These are phyloP conservation scores for Luffa aegyptiaca DNA, from an alignment of 306 rosid genomes.

Conservation along the genomic window DNA sequence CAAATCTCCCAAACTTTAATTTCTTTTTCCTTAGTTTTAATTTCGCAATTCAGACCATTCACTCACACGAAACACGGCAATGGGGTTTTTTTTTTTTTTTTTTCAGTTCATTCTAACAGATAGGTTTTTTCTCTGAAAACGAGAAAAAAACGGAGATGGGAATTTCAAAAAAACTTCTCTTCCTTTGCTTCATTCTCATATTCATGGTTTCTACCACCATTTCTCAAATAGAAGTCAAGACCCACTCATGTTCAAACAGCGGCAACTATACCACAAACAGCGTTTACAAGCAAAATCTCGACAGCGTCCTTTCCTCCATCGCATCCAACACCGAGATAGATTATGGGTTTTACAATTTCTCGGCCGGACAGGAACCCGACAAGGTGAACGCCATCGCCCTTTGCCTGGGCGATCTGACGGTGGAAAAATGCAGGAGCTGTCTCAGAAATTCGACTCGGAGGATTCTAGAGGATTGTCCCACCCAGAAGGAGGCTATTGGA, in stretches of 20 bases:
- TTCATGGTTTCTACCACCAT: neutral
- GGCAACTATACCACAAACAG: neutral
- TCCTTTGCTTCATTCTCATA: neutral
- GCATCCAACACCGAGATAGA: neutral
- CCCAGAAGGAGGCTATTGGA: constrained; percentile 13
- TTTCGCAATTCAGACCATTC: no score
- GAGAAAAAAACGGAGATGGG: neutral
- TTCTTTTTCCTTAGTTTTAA: no score
- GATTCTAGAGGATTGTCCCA: neutral
- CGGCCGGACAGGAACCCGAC: neutral
- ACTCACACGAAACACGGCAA: no score
- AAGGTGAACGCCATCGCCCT: neutral
- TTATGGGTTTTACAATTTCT: neutral
- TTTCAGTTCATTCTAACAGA: no score
- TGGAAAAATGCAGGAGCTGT: neutral
- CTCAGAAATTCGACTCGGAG: neutral
- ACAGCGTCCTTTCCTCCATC: neutral
- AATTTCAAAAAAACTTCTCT: neutral
- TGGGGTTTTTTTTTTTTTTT: no score
- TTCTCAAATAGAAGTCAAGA: neutral
- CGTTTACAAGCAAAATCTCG: neutral
- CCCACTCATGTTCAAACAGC: neutral
- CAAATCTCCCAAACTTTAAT: no score
- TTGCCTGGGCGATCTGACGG: neutral
- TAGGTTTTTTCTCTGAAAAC: no score